Evolutionary conservation across 2,329 filamentous ascomycete species (phyloP), one percentile per base, ranked within the genome.

Genomic region (Fusarium lyarnte): DNA sequence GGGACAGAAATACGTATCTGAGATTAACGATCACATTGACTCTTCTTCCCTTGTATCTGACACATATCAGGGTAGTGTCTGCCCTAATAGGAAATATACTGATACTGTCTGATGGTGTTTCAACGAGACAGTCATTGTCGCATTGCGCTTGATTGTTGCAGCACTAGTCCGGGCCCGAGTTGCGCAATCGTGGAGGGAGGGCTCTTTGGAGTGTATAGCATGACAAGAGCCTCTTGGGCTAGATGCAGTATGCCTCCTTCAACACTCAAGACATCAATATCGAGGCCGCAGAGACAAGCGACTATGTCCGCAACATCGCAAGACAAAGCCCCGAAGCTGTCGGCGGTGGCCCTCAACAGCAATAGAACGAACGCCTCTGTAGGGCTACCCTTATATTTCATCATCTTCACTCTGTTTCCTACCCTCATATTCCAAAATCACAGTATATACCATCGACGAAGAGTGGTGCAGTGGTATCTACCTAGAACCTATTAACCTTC

Each of bases 401-500:
- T 9, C 3, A 1, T 16, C 4, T 12, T 39, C 5, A 2, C 13
- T 29, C 23, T 17, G 8, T 4, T 5, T 7, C 23, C 3, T 39
- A 58, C 49, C 21, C 12, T 66, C 21, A 41, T 31, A n/a, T 60
- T 10, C 27, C 6, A 35, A 12, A 21, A 16, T 4, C 13, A 25
- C 12, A 35, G 4, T 31, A 3, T 45, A 52, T 27, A 49, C 10
- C 14, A 12, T n/a, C 8, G 23, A 31, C 43, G 39, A 49, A 31
- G 61, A 45, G 61, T 66, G 61, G 51, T 66, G 36, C 5, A 51
- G 61, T 39, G 38, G 61, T 59, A 58, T 58, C 25, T 45, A 39
- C 25, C 61, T 58, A 59, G 8, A 66, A 43, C 63, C 51, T 66
- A 51, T 2, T 33, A 65, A 33, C n/a, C 41, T 39, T 38, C 43